A percentile compares a stretch with the other conserved stretches of the same genome.
phyloP scores from a whole-genome alignment of 2,329 filamentous ascomycete species.

The Apiospora arundinis region DNA sequence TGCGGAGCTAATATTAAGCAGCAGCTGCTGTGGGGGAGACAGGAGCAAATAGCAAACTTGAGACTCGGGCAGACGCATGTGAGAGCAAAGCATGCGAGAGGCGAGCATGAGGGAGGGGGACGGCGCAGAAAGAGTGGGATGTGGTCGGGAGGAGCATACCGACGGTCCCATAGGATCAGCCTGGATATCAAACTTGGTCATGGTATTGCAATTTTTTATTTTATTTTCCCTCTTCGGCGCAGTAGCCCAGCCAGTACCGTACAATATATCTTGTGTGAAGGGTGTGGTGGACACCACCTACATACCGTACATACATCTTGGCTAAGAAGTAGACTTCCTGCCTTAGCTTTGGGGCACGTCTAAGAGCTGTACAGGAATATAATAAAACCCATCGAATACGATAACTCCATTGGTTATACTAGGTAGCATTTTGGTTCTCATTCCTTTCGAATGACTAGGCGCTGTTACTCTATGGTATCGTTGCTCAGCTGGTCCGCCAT shows the following conservation, averaged over 20 bases:
- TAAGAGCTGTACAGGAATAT: too few species aligned
- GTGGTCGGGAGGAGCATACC: neutral
- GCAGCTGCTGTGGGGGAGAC: constrained; percentile 13
- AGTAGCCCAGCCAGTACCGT: neutral
- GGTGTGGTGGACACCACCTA: neutral
- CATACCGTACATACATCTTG: neutral
- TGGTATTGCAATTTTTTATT: neutral
- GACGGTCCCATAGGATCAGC: neutral
- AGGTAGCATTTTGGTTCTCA: too few species aligned
- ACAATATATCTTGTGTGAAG: neutral
- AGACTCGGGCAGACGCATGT: constrained; percentile 11
- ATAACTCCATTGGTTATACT: too few species aligned
- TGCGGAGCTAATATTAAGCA: constrained; percentile 19
- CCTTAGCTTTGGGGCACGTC: too few species aligned
- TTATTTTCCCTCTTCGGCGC: neutral
- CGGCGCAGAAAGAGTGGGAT: neutral
- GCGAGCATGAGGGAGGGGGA: neutral
- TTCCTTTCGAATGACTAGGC: too few species aligned
- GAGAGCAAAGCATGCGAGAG: neutral
- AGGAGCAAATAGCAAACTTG: constrained; percentile 6
- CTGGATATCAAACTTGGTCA: constrained; percentile 6
- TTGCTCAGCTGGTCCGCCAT: too few species aligned
- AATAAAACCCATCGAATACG: too few species aligned
- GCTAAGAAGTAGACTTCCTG: too few species aligned
- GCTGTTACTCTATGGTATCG: too few species aligned